Evolutionary conservation across 495 filamentous ascomycete species (phyloP).

Genomic region (Apiosordaria backusii): DNA sequence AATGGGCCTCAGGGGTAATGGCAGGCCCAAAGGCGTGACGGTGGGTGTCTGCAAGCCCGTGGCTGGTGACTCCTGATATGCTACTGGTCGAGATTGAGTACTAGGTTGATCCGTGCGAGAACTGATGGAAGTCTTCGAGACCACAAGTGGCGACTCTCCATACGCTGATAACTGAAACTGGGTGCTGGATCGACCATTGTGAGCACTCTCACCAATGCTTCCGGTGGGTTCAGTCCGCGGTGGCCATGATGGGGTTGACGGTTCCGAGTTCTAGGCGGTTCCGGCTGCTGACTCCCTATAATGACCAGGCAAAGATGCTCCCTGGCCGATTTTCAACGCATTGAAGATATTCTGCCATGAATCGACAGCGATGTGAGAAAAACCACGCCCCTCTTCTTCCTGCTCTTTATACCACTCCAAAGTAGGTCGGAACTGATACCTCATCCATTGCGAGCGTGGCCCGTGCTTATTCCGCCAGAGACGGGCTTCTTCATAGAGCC

Average conservation of each 20-base stretch:
- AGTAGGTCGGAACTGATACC: conserved; percentile 39
- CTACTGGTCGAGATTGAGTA: no score
- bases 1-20: background rate
- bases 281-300: background rate
- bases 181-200: background rate
- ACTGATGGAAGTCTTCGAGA: background rate
- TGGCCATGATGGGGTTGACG: background rate
- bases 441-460: conserved; percentile 24
- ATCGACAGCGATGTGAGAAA: conserved; percentile 39
- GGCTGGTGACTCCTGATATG: background rate
- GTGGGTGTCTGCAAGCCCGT: background rate
- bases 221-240: background rate
- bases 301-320: background rate
- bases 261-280: conserved; percentile 9
- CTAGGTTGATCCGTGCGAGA: no score
- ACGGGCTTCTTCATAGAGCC: conserved; percentile 37
- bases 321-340: conserved; percentile 21
- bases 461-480: conserved; percentile 17
- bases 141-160: background rate
- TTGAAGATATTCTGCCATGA: conserved; percentile 35
- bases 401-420: conserved; percentile 45
- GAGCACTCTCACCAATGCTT: background rate
- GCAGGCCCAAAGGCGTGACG: background rate
- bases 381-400: conserved; percentile 37
- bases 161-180: background rate